Percentiles rank a stretch among this genome's conserved stretches.
phyloP scores from a whole-genome alignment of 352 stramenopile genomes.

The Phytopythium boreale region DNA sequence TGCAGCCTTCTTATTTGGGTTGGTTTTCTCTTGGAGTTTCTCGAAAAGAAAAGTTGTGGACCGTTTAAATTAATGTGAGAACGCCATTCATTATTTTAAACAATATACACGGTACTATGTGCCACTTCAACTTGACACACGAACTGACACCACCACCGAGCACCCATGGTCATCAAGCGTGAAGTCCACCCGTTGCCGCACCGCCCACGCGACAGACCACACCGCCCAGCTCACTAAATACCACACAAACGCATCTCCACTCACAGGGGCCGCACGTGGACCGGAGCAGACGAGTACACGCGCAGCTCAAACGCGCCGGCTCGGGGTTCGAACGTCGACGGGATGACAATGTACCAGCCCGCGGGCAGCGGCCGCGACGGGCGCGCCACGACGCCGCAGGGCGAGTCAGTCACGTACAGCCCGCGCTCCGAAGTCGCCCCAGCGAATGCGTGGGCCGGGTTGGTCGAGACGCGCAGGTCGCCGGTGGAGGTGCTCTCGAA shows the following conservation, averaged over 20 bases:
- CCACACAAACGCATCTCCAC: neutral
- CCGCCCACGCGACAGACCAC: neutral
- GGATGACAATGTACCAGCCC: slow-evolving; percentile 72
- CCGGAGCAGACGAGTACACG: slow-evolving; percentile 40
- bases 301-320: slow-evolving; percentile 55
- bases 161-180: neutral
- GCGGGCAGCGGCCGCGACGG: slow-evolving; percentile 25
- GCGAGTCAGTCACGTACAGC: slow-evolving; percentile 51
- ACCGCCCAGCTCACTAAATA: neutral
- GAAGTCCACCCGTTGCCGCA: no score
- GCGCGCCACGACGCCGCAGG: slow-evolving; percentile 50
- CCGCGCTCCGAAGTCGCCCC: slow-evolving; percentile 42
- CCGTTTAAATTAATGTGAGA: neutral
- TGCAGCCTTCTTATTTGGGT: neutral
- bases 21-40: neutral
- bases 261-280: slow-evolving; percentile 38
- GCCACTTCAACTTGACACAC: neutral
- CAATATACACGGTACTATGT: neutral
- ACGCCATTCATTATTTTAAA: neutral
- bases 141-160: no score
- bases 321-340: slow-evolving; percentile 72
- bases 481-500: slow-evolving; percentile 61
- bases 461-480: slow-evolving; percentile 57
- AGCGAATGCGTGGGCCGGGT: slow-evolving; percentile 49
- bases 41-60: neutral